Percentiles rank a stretch among this genome's conserved stretches.
These are phyloP conservation scores for Microbotryum saponariae DNA, from an alignment of 1,284 basidiomycete species.

Conservation along the genomic window DNA sequence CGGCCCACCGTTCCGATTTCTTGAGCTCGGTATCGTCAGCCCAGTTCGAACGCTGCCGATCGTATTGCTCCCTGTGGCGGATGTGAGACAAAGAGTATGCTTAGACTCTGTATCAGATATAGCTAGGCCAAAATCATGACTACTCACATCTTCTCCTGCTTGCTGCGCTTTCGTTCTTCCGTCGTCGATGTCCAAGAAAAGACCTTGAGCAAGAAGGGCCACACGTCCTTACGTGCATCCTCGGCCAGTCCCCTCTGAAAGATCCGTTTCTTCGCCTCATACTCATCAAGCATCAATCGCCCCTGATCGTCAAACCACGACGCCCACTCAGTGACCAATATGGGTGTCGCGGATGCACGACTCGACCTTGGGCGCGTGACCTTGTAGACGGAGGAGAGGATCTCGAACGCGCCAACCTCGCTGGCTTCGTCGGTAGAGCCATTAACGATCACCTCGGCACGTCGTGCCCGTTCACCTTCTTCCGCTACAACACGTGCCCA, in stretches of 20 bases:
- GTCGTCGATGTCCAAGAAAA: conserved; percentile 59
- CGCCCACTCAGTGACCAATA: conserved; percentile 60
- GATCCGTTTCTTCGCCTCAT: conserved; percentile 64
- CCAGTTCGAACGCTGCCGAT: conserved; percentile 66
- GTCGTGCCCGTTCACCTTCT: conserved; percentile 77
- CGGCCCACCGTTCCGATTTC: conserved; percentile 33
- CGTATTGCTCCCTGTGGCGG: conserved; percentile 55
- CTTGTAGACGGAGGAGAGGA: conserved; percentile 47
- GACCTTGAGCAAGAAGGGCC: conserved; percentile 85
- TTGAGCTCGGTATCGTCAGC: conserved; percentile 61
- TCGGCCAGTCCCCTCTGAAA: conserved; percentile 63
- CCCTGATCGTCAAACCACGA: conserved; percentile 65
- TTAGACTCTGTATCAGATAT: neutral
- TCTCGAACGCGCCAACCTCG: conserved; percentile 79
- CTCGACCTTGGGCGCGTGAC: conserved; percentile 34
- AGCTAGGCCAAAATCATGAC: neutral
- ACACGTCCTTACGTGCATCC: conserved; percentile 57
- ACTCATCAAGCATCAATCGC: conserved; percentile 54
- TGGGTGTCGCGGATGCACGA: conserved; percentile 47
- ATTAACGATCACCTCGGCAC: conserved; percentile 52
- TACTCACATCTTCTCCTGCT: conserved; percentile 58
- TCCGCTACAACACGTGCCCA: conserved; percentile 96
- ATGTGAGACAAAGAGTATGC: neutral
- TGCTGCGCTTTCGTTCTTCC: conserved; percentile 41
- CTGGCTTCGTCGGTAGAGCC: conserved; percentile 54